Evolutionary conservation across 2,329 filamentous ascomycete genomes (phyloP).

Genomic region (Tricladium varicosporioides): DNA sequence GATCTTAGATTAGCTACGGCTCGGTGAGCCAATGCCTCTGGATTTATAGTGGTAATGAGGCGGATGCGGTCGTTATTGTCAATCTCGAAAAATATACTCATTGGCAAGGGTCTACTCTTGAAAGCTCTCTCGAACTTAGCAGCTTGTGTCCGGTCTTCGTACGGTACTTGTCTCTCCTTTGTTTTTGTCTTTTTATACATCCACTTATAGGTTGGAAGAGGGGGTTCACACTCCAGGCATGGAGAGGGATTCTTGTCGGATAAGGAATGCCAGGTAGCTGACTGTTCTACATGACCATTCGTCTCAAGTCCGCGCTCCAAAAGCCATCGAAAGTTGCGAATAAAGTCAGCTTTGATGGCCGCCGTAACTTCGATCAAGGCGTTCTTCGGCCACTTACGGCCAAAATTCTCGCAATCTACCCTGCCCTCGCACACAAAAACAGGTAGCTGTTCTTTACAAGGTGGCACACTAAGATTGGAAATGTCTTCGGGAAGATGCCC

Average conservation of each 20-base stretch:
- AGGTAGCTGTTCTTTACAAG: not conserved
- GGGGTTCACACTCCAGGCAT: constrained; percentile 38
- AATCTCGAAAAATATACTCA: constrained; percentile 39
- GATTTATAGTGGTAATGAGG: constrained; percentile 42
- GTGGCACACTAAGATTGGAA: not conserved
- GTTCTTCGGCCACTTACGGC: constrained; percentile 1
- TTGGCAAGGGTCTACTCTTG: constrained; percentile 45
- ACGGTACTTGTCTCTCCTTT: constrained; percentile 39
- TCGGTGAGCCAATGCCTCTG: constrained; percentile 42
- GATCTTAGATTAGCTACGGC: constrained; percentile 27
- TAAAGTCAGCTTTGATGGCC: constrained; percentile 6
- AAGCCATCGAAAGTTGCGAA: constrained; percentile 9
- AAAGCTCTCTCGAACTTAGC: constrained; percentile 48
- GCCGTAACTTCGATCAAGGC: constrained; percentile 8
- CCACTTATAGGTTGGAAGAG: constrained; percentile 39
- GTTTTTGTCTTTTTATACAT: constrained; percentile 16
- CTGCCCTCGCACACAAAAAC: constrained; percentile 10
- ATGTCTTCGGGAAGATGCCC: not conserved
- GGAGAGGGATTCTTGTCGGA: not conserved
- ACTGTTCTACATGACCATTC: constrained; percentile 4
- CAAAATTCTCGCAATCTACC: not conserved
- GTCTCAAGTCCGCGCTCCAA: constrained; percentile 11
- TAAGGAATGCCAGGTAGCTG: constrained; percentile 4
- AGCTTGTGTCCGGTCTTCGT: constrained; percentile 50
- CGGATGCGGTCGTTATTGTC: constrained; percentile 32